Evolutionary conservation across 2,329 filamentous ascomycete genomes (phyloP).

Genomic region (Gyromitra esculenta): DNA sequence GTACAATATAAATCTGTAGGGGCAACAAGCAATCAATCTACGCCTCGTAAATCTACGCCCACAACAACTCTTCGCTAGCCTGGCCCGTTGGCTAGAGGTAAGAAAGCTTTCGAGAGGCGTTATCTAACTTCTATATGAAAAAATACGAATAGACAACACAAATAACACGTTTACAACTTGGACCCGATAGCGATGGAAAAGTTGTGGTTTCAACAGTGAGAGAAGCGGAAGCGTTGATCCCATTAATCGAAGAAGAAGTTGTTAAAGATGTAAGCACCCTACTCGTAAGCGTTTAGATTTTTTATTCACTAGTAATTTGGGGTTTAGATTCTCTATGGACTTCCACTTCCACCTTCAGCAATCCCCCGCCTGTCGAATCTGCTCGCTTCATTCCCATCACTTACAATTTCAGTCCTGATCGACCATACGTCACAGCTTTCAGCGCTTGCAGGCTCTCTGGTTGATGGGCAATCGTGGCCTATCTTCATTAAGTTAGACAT

Average conservation of each 20-base stretch:
- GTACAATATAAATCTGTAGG: neutral
- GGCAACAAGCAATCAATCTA: constrained; percentile 48
- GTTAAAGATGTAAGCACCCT: constrained; percentile 65
- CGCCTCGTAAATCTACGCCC: neutral
- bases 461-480: constrained; percentile 64
- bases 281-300: neutral
- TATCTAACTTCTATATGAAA: constrained; percentile 4
- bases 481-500: constrained; percentile 80
- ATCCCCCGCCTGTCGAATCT: constrained; percentile 70
- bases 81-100: neutral
- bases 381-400: constrained; percentile 67
- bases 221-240: constrained; percentile 74
- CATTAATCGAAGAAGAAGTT: constrained; percentile 70
- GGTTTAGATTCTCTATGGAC: constrained; percentile 72
- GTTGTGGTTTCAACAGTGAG: constrained; percentile 78
- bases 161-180: constrained; percentile 75
- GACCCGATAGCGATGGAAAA: constrained; percentile 66
- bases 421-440: constrained; percentile 73
- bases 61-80: neutral
- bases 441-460: constrained; percentile 62
- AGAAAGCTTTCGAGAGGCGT: neutral
- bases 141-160: constrained; percentile 69
- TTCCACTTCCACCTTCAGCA: constrained; percentile 72
- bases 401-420: constrained; percentile 72
- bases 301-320: constrained; percentile 44